Conservation (phyloP, 306 rosid species). For the Coriaria nepalensis region DNA sequence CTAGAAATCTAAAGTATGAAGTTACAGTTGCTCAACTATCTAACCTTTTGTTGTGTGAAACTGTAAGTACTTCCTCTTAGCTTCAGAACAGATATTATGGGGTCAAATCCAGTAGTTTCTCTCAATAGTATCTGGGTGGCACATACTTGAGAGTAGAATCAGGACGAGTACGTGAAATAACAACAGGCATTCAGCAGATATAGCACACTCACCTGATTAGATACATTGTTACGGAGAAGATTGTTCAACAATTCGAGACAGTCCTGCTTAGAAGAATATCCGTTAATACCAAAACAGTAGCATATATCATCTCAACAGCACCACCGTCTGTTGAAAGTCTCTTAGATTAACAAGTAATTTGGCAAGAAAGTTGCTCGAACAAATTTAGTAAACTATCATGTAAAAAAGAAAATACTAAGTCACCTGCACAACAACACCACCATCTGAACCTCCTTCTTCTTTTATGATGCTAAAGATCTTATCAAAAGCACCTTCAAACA, state of each 20-base stretch:
- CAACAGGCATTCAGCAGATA: constrained; percentile 5
- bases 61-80: constrained; percentile 56
- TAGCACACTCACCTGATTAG: constrained; percentile 69
- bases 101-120: constrained; percentile 83
- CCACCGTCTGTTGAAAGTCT: too few relatives aligned
- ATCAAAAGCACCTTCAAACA: constrained; percentile 94
- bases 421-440: constrained; percentile 98
- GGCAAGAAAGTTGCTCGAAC: constrained; percentile 4
- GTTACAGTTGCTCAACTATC: constrained; percentile 29
- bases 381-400: constrained; percentile 9
- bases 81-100: constrained; percentile 63
- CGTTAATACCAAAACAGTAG: constrained; percentile 17
- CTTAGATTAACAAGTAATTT: constrained; percentile 1
- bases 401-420: constrained; percentile 12
- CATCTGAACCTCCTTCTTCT: constrained; percentile 95
- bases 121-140: constrained; percentile 60
- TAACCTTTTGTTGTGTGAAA: constrained; percentile 92
- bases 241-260: constrained; percentile 82
- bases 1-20: constrained; percentile 4
- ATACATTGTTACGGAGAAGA: constrained; percentile 53
- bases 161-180: constrained; percentile 10
- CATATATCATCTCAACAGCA: not conserved
- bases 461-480: constrained; percentile 79
- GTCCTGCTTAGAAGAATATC: constrained; percentile 43
- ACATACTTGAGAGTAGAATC: constrained; percentile 11